phyloP scores from a whole-genome alignment of 257 asterid genomes.

The Osmanthus fragrans region DNA sequence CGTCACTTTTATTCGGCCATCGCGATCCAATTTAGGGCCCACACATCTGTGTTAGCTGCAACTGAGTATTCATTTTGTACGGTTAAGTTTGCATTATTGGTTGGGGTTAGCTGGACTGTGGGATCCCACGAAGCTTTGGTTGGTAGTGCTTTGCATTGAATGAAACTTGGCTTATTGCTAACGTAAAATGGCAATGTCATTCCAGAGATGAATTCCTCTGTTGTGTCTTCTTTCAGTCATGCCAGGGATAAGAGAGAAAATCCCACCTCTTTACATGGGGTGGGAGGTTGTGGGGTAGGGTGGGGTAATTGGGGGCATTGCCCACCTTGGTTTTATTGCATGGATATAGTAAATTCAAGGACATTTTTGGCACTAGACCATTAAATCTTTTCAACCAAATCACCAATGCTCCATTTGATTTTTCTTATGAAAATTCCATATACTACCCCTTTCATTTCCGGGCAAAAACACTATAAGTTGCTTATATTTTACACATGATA shows the following conservation, averaged over 20 bases:
- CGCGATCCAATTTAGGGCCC: too few relatives aligned
- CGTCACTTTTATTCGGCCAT: too few relatives aligned
- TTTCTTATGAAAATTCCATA: too few relatives aligned
- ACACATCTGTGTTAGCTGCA: too few relatives aligned
- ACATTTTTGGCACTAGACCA: not conserved
- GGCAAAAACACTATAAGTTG: not conserved
- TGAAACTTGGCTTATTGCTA: not conserved
- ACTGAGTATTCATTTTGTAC: too few relatives aligned
- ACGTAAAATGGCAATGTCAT: not conserved
- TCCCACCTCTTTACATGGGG: not conserved
- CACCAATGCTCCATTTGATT: not conserved
- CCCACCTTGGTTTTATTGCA: not conserved
- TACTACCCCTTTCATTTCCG: too few relatives aligned
- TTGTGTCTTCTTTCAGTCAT: not conserved
- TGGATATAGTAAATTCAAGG: not conserved
- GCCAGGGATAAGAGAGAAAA: not conserved
- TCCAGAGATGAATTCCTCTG: not conserved
- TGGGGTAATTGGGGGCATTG: not conserved
- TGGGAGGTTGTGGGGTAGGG: not conserved
- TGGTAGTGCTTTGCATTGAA: not conserved
- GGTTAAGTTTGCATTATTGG: not conserved
- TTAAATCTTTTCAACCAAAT: not conserved
- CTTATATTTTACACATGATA: not conserved
- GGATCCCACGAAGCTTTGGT: not conserved
- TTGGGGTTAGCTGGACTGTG: not conserved